Conservation (phyloP, 306 rosid species). For the Hylodesmum podocarpum region DNA sequence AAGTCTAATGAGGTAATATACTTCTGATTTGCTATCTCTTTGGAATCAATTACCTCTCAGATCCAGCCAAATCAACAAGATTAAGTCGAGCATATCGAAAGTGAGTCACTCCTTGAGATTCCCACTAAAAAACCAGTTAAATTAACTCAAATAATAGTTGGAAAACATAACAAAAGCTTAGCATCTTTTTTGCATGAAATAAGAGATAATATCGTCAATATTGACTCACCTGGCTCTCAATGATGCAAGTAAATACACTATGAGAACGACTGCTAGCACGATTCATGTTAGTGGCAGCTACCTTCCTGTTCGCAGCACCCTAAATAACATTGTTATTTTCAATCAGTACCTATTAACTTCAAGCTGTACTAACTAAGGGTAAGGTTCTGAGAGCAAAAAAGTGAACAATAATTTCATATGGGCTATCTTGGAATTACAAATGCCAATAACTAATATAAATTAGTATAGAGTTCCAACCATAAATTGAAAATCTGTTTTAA, state of each 20-base stretch:
- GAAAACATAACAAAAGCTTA: conserved; percentile 14
- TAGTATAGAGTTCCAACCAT: not conserved
- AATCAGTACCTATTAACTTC: conserved; percentile 22
- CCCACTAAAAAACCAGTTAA: conserved; percentile 67
- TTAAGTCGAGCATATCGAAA: conserved; percentile 93
- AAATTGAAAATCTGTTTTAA: not conserved
- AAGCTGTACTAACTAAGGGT: not conserved
- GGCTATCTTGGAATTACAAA: conserved; percentile 3
- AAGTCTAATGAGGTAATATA: not conserved
- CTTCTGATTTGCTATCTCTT: not conserved
- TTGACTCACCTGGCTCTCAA: conserved; percentile 82
- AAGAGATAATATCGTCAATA: not conserved
- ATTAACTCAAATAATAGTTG: conserved; percentile 10
- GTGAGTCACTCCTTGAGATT: conserved; percentile 93
- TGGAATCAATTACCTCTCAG: conserved; percentile 73
- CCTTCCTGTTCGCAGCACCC: conserved; percentile 97
- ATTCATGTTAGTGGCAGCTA: conserved; percentile 98
- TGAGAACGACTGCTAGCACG: conserved; percentile 98
- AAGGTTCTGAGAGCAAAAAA: not conserved
- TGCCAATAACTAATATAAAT: not conserved
- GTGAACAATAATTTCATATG: not conserved
- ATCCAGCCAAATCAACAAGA: conserved; percentile 99
- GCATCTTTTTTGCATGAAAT: conserved; percentile 1
- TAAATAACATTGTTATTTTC: conserved; percentile 32
- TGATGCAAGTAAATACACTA: conserved; percentile 94